These are phyloP conservation scores for Aspergillus brasiliensis DNA, from an alignment of 2,329 filamentous ascomycete species.

Conservation along the genomic window DNA sequence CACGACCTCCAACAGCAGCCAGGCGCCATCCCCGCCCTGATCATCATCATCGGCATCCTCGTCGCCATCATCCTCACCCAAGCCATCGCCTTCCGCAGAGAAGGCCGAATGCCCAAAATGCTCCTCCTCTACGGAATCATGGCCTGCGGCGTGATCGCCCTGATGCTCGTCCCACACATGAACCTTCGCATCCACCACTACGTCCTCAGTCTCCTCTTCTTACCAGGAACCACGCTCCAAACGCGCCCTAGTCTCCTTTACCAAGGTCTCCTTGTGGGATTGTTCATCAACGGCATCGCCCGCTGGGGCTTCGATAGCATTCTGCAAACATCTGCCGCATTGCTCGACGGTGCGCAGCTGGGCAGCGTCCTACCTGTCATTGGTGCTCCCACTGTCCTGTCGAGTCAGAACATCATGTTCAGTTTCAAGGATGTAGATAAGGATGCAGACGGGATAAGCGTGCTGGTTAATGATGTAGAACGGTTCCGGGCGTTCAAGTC, in stretches of 20 bases:
- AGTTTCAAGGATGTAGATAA: constrained; percentile 33
- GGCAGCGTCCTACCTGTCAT: constrained; percentile 37
- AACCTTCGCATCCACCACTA: constrained; percentile 67
- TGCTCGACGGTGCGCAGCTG: constrained; percentile 44
- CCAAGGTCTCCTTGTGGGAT: constrained; percentile 61
- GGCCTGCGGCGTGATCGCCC: constrained; percentile 43
- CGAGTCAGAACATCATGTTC: constrained; percentile 38
- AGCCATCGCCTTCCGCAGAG: constrained; percentile 58
- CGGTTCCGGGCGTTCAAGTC: constrained; percentile 56
- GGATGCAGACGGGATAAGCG: constrained; percentile 56
- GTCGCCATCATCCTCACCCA: constrained; percentile 58
- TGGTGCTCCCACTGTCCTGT: constrained; percentile 20
- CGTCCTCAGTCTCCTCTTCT: constrained; percentile 60
- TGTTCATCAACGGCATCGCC: constrained; percentile 66
- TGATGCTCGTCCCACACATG: constrained; percentile 59
- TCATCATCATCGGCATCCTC: constrained; percentile 55
- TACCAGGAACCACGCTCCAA: constrained; percentile 61
- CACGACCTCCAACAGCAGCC: constrained; percentile 64
- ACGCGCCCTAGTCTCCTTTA: constrained; percentile 61
- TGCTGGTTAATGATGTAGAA: constrained; percentile 65
- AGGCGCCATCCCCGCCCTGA: constrained; percentile 59
- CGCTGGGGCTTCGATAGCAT: constrained; percentile 66
- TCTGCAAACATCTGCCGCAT: constrained; percentile 57
- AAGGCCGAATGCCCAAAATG: constrained; percentile 55
- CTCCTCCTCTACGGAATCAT: constrained; percentile 52